Base-by-base conservation (phyloP, 345 rosid genomes). In the Cochlearia excelsa region DNA sequence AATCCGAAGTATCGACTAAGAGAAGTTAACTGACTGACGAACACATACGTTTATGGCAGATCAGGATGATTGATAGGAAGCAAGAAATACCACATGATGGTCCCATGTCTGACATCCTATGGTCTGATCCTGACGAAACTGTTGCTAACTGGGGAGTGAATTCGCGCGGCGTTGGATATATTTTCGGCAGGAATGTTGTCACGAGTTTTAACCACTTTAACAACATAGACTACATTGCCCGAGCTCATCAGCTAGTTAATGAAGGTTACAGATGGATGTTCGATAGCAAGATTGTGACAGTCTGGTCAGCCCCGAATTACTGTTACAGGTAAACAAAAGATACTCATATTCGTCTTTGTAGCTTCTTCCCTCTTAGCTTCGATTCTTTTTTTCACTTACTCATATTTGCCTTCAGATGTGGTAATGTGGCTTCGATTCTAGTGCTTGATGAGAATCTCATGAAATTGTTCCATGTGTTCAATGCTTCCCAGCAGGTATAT, bases 41-140 rank as follows among this genome's bases (percentile, higher is more conserved):
- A 44, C 34, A 31, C 51, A 31, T 42, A 11, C 53, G 42, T 57
- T 7, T 46, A 66, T 68, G 51, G 47, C 83, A 93, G 97, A 90
- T 94, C 46, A 90, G 97, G 68, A 82, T 78, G 10, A 94, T 94
- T 75, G 93, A 94, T 64, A 80, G 93, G 61, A 94, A 94, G 77
- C 97, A 90, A 82, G 99, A 94, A 81, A 97, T 94, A 38, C 99
- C 99, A 66, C 99, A 90, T 67, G 97, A 94, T 72, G 99, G 99
- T 58, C 96, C 90, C 71, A 94, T 94, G 99, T 94, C 97, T 75
- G 99, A 94, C 58, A 90, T 94, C 60, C 72, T 94, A 40, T 94
- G 99, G 97, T 94, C 97, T 49, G 99, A 94, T 72, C 99, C 99
- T 63, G 99, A 94, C 77, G 97, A 94, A 69, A 81, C 76, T 9